Percentiles rank a stretch among this genome's conserved stretches.
These are phyloP conservation scores for Aurinia saxatilis DNA, from an alignment of 345 rosid species.

Conservation along the genomic window DNA sequence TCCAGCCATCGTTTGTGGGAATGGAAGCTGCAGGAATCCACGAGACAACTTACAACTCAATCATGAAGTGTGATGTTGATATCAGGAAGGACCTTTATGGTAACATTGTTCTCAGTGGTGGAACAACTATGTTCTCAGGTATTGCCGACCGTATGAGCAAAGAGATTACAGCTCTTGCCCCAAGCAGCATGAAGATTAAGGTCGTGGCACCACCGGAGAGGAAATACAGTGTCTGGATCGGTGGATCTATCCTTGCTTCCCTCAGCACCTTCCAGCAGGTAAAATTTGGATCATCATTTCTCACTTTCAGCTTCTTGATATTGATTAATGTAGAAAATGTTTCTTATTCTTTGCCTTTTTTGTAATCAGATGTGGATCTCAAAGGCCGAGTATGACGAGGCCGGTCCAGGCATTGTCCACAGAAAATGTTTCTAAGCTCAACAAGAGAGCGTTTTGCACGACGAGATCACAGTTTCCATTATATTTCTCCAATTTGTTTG, in stretches of 20 bases:
- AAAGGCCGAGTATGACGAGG: constrained; percentile 75
- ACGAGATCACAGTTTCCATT: neutral
- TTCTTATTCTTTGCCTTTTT: neutral
- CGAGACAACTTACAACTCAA: constrained; percentile 76
- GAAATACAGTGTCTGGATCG: constrained; percentile 86
- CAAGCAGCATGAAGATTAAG: constrained; percentile 84
- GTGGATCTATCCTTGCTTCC: constrained; percentile 76
- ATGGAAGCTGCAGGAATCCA: constrained; percentile 89
- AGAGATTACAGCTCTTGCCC: constrained; percentile 77
- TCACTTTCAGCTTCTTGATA: neutral
- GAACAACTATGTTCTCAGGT: constrained; percentile 76
- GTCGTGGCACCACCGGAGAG: constrained; percentile 81
- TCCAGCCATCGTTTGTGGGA: constrained; percentile 83
- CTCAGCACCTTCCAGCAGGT: constrained; percentile 89
- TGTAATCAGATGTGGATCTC: constrained; percentile 73
- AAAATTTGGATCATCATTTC: neutral
- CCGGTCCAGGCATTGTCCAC: constrained; percentile 79
- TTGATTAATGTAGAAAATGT: neutral
- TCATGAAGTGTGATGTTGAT: constrained; percentile 83
- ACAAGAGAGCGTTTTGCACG: neutral
- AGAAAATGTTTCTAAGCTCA: constrained; percentile 67
- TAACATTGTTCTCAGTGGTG: constrained; percentile 83
- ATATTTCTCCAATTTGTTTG: neutral
- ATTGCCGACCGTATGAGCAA: constrained; percentile 85
- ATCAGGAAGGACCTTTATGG: constrained; percentile 77